phyloP scores from a whole-genome alignment of 108 stramenopile species.

The Conticribra guillardii region DNA sequence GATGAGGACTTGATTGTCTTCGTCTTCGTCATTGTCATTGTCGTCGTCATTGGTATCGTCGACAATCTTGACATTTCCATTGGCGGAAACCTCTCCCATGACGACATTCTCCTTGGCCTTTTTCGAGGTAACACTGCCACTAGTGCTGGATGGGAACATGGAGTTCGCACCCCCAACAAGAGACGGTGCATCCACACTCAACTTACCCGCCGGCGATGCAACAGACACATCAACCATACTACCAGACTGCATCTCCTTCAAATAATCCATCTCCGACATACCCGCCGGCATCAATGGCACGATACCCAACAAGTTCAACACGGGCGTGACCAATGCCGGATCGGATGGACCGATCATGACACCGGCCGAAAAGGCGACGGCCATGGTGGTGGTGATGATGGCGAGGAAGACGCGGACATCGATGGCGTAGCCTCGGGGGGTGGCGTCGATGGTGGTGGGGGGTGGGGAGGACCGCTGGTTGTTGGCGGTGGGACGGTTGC shows the following conservation, averaged over 20 bases:
- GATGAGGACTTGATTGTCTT: conserved; percentile 24
- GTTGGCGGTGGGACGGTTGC: too few relatives aligned
- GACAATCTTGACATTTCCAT: background rate
- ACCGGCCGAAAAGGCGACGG: conserved; percentile 66
- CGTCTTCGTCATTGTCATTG: conserved; percentile 11
- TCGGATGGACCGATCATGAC: conserved; percentile 68
- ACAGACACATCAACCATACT: background rate
- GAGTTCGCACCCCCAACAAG: too few relatives aligned
- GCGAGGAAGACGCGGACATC: conserved; percentile 81
- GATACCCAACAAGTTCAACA: conserved; percentile 27
- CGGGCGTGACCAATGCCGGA: conserved; percentile 26
- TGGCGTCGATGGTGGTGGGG: conserved; percentile 10
- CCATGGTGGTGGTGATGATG: conserved; percentile 75
- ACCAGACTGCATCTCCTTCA: too few relatives aligned
- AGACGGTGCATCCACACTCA: conserved; percentile 8
- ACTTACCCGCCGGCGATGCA: conserved; percentile 5
- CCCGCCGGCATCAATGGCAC: conserved; percentile 18
- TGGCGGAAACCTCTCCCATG: conserved; percentile 3
- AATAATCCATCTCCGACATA: too few relatives aligned
- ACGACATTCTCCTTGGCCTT: conserved; percentile 34
- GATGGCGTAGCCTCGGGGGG: conserved; percentile 32
- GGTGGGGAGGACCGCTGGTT: too few relatives aligned
- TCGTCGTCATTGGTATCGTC: background rate
- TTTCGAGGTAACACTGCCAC: conserved; percentile 29
- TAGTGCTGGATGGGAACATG: background rate